phyloP scores from a whole-genome alignment of 2,329 filamentous ascomycete genomes.

The Aspergillus ochraceoroseus region DNA sequence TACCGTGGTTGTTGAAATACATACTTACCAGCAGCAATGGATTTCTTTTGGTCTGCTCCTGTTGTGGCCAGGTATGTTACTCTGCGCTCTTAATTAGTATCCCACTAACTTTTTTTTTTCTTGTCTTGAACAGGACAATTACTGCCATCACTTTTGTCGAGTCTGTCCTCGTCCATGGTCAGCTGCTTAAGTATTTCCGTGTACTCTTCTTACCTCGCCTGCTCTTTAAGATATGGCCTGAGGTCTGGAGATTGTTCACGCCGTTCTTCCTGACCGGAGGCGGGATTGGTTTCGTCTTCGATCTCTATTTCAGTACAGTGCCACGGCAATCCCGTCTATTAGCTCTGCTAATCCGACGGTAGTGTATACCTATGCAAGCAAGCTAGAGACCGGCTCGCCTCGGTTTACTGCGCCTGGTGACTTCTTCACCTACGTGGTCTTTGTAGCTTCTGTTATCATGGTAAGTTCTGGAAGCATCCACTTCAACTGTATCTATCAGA shows the following conservation, averaged over 20 bases:
- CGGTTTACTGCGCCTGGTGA: slow-evolving; percentile 73
- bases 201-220: slow-evolving; percentile 51
- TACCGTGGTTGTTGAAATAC: neutral
- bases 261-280: slow-evolving; percentile 57
- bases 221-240: slow-evolving; percentile 56
- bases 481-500: slow-evolving; percentile 13
- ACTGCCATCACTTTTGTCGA: slow-evolving; percentile 59
- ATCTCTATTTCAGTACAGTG: slow-evolving; percentile 64
- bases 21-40: slow-evolving; percentile 41
- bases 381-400: slow-evolving; percentile 65
- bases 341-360: slow-evolving; percentile 30
- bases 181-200: slow-evolving; percentile 50
- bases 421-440: slow-evolving; percentile 73
- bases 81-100: neutral
- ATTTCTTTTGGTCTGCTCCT: slow-evolving; percentile 61
- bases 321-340: slow-evolving; percentile 18
- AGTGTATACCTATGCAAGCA: slow-evolving; percentile 72
- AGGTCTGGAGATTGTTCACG: slow-evolving; percentile 57
- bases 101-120: neutral
- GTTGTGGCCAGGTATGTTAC: slow-evolving; percentile 60
- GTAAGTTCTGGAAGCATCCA: slow-evolving; percentile 57
- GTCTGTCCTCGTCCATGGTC: slow-evolving; percentile 58
- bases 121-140: slow-evolving; percentile 54
- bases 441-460: slow-evolving; percentile 65
- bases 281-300: slow-evolving; percentile 58